Base-by-base conservation (phyloP, 805 yeast species). In the Yamadazyma phyllophila region DNA sequence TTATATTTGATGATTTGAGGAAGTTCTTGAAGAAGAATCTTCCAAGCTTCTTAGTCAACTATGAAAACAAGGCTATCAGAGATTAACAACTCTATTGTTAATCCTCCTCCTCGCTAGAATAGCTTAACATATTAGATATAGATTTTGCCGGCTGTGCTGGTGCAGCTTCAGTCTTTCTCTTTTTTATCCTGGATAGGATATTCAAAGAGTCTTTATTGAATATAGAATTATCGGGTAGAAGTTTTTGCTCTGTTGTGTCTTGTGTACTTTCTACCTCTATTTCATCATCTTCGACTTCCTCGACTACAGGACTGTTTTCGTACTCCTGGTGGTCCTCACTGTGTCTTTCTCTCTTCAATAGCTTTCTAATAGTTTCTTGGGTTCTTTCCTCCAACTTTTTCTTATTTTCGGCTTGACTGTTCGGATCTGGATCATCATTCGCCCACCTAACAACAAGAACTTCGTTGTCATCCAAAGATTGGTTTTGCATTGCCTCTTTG, bases 401-500 rank as follows among this genome's bases (percentile, higher is more conserved):
- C 53, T 77, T 71, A 34, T 71, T 78, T 51, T 80, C 67, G 44
- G 60, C 67, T 50, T 71, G 77, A 3, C 88, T 83, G 3, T 63
- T 65, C 0, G 94, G 94, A 57, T 84, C 85, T 1, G 96, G 95
- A 61, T 89, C 96, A 36, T 86, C 92, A 49, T 80, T 81, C 0
- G 97, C 96, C 98, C 98, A 91, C 51, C 88, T 75, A 1, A 91
- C 78, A 48, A 74, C 77, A 36, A 91, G 63, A 0, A 83, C 76
- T 50, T 86, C 96, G 46, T 78, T 76, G 36, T 77, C 81, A 17
- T 54, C 61, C 7, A 91, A 61, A 7, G 86, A 76, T 61, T 92
- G 98, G 36, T 83, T 83, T 33, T 84, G 79, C 96, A 92, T 88
- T 1, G 96, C 96, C 62, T 92, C 98, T 57, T 88, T 88, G 0